Conservation (phyloP, 345 rosid genomes). For the Diplotaxis tenuifolia region DNA sequence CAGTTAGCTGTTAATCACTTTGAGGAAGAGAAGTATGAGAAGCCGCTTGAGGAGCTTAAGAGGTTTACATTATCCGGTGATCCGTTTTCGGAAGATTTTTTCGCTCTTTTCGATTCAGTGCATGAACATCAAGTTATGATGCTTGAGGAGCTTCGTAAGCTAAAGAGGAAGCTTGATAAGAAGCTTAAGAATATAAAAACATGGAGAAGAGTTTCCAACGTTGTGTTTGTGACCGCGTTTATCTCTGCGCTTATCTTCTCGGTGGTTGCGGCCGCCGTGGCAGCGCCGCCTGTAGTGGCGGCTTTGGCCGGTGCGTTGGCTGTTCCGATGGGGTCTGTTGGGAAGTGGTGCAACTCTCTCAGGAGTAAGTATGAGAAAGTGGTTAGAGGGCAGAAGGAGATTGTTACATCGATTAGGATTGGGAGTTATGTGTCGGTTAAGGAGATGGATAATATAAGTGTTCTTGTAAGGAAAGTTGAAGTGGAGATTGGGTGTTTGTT, state of each 20-base stretch:
- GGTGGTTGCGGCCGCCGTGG: conserved; percentile 81
- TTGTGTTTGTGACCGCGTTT: conserved; percentile 64
- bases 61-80: conserved; percentile 61
- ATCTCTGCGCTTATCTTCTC: conserved; percentile 78
- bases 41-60: conserved; percentile 63
- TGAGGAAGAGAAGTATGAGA: conserved; percentile 58
- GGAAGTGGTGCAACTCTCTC: conserved; percentile 72
- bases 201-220: conserved; percentile 74
- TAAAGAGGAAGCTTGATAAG: conserved; percentile 63
- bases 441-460: conserved; percentile 68
- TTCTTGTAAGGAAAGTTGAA: conserved; percentile 54
- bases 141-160: conserved; percentile 47
- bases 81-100: conserved; percentile 74
- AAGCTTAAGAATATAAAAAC: conserved; percentile 53
- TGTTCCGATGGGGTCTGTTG: conserved; percentile 64
- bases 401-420: conserved; percentile 45
- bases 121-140: conserved; percentile 50
- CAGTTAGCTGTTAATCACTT: conserved; percentile 59
- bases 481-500: conserved; percentile 49
- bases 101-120: conserved; percentile 45
- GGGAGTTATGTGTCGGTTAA: conserved; percentile 49
- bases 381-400: conserved; percentile 52
- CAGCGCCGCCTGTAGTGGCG: conserved; percentile 70
- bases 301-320: conserved; percentile 70
- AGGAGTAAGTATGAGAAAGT: conserved; percentile 61